A percentile compares a stretch with the other conserved stretches of the same genome.
Evolutionary conservation across 2,329 filamentous ascomycete species (phyloP).

Genomic region (Cercospora sp.): DNA sequence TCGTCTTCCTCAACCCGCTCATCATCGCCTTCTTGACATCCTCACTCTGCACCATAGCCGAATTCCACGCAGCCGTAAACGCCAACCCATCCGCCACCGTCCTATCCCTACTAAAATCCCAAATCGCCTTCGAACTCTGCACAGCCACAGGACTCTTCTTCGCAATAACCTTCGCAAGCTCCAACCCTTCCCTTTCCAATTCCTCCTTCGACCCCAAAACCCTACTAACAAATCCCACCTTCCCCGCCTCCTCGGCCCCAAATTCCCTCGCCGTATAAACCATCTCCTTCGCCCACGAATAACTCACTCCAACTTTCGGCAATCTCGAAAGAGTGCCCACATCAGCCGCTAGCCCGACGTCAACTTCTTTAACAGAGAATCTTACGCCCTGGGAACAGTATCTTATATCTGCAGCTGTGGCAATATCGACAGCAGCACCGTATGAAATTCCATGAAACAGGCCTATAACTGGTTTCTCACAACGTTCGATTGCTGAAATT

Average conservation of each 20-base stretch:
- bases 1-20: constrained; percentile 29
- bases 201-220: constrained; percentile 63
- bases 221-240: constrained; percentile 68
- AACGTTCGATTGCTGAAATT: constrained; percentile 73
- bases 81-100: constrained; percentile 61
- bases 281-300: constrained; percentile 77
- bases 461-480: constrained; percentile 84
- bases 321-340: constrained; percentile 73
- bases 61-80: constrained; percentile 31
- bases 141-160: constrained; percentile 85
- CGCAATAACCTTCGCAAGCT: constrained; percentile 66
- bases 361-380: constrained; percentile 77
- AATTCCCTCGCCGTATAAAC: constrained; percentile 70
- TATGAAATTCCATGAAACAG: constrained; percentile 76
- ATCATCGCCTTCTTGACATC: constrained; percentile 30
- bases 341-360: constrained; percentile 78
- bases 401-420: constrained; percentile 69
- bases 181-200: constrained; percentile 62
- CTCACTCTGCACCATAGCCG: constrained; percentile 29
- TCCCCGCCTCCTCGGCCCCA: constrained; percentile 64
- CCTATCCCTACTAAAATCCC: constrained; percentile 80
- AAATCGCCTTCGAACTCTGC: constrained; percentile 79
- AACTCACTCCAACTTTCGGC: constrained; percentile 69
- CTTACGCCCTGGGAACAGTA: constrained; percentile 59
- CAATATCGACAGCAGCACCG: constrained; percentile 71